Evolutionary conservation across 163 green algal species (phyloP), one percentile per base, ranked within the genome.

Genomic region (Chlamydomonas reinhardtii): DNA sequence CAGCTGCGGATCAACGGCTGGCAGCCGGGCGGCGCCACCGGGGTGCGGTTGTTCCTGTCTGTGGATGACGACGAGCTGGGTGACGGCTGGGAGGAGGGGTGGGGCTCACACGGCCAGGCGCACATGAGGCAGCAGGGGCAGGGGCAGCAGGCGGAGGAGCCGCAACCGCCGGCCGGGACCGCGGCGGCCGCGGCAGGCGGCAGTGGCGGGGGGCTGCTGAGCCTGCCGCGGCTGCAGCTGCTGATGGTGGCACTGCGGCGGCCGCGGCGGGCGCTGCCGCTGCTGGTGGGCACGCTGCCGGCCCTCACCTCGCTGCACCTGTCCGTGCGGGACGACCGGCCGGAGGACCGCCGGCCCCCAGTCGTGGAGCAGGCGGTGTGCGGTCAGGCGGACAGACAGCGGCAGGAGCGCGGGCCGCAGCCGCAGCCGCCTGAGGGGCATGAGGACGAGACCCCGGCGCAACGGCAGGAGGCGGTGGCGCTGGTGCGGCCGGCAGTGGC

Each of bases 1-100:
- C 69, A 86, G 79, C 54, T 86, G 43, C 34, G 80, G 17, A 79
- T 86, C 27, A 86, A 86, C 27, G 80, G 80, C 34, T 86, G 80
- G 80, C 71, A 22, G 34, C 24, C 9, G 32, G 80, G 70, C 20
- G 68, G 27, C 12, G 54, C 15, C n/a, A 27, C 29, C 22, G n/a
- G 32, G 24, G 12, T 11, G 27, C 19, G 29, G 34, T 25, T 73
- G 0, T 64, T 79, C n/a, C n/a, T 79, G 48, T 48, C 76, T n/a
- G 27, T 27, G 27, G 72, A 39, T 29, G 27, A 37, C 43, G 43
- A 65, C 43, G 70, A 61, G 19, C 35, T 2, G 9, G 70, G 12
- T 35, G 39, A 8, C 5, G 39, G 39, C 39, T 5, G 5, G 39
- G 39, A 48, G 22, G 61, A 68, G 61, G 19, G 20, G 19, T n/a